Conservation (phyloP, 176 grass and related monocot genomes). For the Eremochloa ophiuroides region DNA sequence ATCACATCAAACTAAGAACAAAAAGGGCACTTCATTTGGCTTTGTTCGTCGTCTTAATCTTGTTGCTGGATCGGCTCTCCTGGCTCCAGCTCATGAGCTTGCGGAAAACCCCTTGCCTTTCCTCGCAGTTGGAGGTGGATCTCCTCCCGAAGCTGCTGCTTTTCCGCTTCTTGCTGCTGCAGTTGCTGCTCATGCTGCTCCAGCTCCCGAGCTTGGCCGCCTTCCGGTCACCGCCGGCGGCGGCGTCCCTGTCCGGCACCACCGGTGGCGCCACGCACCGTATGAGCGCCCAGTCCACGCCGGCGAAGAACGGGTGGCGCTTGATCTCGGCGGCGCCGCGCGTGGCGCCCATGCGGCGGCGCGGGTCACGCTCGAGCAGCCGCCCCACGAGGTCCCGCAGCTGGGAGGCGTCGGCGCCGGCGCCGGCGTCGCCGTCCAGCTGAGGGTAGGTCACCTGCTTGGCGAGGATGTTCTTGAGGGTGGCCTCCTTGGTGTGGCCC, state of each 20-base stretch:
- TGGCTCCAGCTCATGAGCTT: constrained; percentile 46
- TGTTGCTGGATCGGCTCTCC: constrained; percentile 26
- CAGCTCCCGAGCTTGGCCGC: constrained; percentile 51
- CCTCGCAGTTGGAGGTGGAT: constrained; percentile 23
- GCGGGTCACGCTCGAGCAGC: constrained; percentile 76
- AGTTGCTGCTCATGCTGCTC: constrained; percentile 55
- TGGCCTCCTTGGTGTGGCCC: constrained; percentile 73
- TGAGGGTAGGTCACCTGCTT: constrained; percentile 69
- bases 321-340: constrained; percentile 88
- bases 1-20: not conserved
- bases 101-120: constrained; percentile 38
- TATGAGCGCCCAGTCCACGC: constrained; percentile 77
- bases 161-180: constrained; percentile 26
- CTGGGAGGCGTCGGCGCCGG: constrained; percentile 49
- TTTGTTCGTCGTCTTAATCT: constrained; percentile 17
- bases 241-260: constrained; percentile 33
- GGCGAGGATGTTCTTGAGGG: constrained; percentile 77
- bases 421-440: constrained; percentile 40
- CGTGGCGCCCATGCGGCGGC: constrained; percentile 55
- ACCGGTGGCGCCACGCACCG: constrained; percentile 70
- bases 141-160: constrained; percentile 33
- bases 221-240: constrained; percentile 11
- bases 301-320: constrained; percentile 73
- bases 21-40: not conserved
- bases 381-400: constrained; percentile 54